Percentiles rank a stretch among this genome's conserved stretches.
phyloP scores from a whole-genome alignment of 441 rosid genomes.

The Monsonia emarginata region DNA sequence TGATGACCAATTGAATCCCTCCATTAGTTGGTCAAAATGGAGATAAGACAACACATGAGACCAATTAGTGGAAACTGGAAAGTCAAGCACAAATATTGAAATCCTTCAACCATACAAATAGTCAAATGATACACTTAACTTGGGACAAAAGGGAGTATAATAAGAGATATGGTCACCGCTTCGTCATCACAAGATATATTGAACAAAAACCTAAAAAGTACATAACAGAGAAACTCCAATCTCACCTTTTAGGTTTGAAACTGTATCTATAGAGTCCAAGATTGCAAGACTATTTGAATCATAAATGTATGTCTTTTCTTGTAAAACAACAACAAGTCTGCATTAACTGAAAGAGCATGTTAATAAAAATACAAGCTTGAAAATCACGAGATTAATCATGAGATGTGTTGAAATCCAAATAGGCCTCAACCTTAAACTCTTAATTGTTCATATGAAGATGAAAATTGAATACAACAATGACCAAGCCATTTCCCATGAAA shows the following conservation, averaged over 20 bases:
- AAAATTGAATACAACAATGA: neutral
- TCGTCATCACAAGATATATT: neutral
- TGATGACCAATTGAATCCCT: too few species aligned
- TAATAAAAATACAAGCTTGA: neutral
- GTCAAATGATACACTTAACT: too few species aligned
- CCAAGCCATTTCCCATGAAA: too few species aligned
- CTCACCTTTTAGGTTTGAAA: constrained; percentile 67
- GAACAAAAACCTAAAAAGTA: neutral
- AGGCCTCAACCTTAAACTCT: neutral
- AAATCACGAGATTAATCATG: neutral
- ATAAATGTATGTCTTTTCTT: constrained; percentile 68
- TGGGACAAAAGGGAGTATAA: too few species aligned
- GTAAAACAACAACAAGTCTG: constrained; percentile 79
- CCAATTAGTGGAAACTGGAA: too few species aligned
- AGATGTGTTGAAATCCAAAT: neutral
- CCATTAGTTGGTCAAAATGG: too few species aligned
- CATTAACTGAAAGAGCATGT: constrained; percentile 17
- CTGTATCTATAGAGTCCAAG: constrained; percentile 70
- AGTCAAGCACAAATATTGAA: too few species aligned
- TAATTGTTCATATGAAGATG: neutral
- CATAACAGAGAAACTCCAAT: neutral
- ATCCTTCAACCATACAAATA: too few species aligned
- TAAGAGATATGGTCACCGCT: neutral
- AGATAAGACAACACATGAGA: too few species aligned
- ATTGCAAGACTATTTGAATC: constrained; percentile 58